Base-by-base conservation (phyloP, 305 asterid species). In the Andrographis paniculata region DNA sequence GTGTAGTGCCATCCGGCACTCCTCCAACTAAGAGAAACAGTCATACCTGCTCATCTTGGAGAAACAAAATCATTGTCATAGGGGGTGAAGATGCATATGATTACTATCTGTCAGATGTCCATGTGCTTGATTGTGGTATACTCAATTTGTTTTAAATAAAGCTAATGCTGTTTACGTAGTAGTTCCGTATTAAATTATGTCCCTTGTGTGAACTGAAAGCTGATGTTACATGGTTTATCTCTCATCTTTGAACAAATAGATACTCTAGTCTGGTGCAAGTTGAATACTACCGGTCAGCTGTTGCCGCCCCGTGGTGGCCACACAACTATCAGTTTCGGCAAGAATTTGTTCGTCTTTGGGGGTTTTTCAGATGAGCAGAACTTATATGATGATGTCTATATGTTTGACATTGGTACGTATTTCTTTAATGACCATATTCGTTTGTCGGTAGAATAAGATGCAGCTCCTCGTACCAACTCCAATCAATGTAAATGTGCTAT, bases 271-370 rank as follows among this genome's bases (percentile, higher is more conserved):
- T 91, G 99, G 99, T 69, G 82, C 74, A 91, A 84, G 75, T 68
- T 91, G 73, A 74, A 83, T 53, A 81, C 95, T 22, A 70, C 75
- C 39, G 96, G 99, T 45, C 87, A 83, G 73, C 67, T 77, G 50
- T 69, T 91, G 74, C 81, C 95, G 2, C 99, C 99, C 22, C 92
- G 99, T 56, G 99, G 84, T 56, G 99, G 99, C 63, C 99, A 91
- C 64, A 84, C 99, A 42, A 72, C 99, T 28, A 30, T 91, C 64
- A 59, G 84, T 49, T 72, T 81, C 62, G 95, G 95, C 45, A 81
- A 74, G 70, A 59, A 77, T 64, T 65, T 91, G 60, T 70, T 87
- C 60, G 93, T 91, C 62, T 87, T 91, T 61, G 99, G 99, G 42
- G 99, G 99, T 56, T 91, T 91, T 63, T 72, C 95, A 55, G 87